Percentiles rank a stretch among this genome's conserved stretches.
phyloP scores from a whole-genome alignment of 345 rosid species.

The Trapa incisa region DNA sequence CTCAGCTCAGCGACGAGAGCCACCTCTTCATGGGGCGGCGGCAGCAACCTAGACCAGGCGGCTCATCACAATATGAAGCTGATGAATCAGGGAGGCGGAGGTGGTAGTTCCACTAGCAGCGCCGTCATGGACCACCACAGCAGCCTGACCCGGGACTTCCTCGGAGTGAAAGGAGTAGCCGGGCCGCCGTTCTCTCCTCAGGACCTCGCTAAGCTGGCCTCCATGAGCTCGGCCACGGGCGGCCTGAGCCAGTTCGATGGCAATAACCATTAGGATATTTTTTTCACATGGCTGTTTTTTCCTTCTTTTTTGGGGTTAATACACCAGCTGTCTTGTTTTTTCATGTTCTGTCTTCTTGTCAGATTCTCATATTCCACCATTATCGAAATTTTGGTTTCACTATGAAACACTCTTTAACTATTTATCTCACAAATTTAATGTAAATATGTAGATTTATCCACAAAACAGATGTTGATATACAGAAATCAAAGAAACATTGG shows the following conservation, averaged over 20 bases:
- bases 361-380: not conserved
- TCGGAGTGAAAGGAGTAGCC: conserved; percentile 38
- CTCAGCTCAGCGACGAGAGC: not conserved
- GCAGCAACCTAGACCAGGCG: not conserved
- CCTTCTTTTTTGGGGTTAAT: not conserved
- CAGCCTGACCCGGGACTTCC: conserved; percentile 58
- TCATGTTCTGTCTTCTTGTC: not conserved
- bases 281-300: not conserved
- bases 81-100: not conserved
- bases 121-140: not conserved
- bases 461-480: too few species aligned
- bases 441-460: too few species aligned
- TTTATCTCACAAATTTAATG: too few species aligned
- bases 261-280: not conserved
- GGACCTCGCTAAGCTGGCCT: conserved; percentile 26
- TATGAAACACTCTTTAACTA: too few species aligned
- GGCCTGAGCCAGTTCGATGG: not conserved
- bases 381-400: not conserved
- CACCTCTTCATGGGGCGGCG: not conserved
- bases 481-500: too few species aligned
- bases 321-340: not conserved
- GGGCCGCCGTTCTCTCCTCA: conserved; percentile 25
- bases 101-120: not conserved
- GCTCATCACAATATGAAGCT: not conserved
- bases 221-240: conserved; percentile 19